Conservation (phyloP, 176 grass and related monocot genomes). For the Bolboschoenus planiculmis region DNA sequence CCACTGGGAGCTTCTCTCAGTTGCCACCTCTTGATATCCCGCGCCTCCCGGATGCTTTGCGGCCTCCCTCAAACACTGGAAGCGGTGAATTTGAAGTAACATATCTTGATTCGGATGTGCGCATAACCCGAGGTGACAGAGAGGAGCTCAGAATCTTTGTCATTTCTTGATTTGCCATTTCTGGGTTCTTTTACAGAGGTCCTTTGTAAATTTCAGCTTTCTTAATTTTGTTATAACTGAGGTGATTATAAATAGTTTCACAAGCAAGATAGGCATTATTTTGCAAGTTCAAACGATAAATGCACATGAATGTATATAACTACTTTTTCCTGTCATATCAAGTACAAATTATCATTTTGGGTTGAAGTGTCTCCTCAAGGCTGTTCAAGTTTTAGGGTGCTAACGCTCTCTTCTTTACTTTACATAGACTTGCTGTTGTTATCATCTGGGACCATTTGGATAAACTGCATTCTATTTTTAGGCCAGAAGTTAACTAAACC, state of each 20-base stretch:
- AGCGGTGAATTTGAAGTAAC: conserved; percentile 89
- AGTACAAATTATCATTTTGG: not conserved
- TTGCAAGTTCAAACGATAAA: not conserved
- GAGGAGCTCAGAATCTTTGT: conserved; percentile 91
- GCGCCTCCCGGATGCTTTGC: conserved; percentile 54
- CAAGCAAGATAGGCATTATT: not conserved
- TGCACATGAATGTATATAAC: not conserved
- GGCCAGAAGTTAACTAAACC: no score
- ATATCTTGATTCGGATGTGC: conserved; percentile 67
- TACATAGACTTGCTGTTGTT: not conserved
- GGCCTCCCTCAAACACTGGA: conserved; percentile 59
- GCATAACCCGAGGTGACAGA: conserved; percentile 71
- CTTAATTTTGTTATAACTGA: not conserved
- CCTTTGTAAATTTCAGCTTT: not conserved
- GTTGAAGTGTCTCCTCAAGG: not conserved
- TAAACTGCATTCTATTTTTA: not conserved
- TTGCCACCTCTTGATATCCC: conserved; percentile 81
- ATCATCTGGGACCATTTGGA: not conserved
- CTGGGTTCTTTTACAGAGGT: not conserved
- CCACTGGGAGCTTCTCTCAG: conserved; percentile 60
- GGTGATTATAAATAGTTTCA: not conserved
- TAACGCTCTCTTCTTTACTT: not conserved
- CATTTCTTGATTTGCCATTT: conserved; percentile 36
- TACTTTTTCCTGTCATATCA: not conserved
- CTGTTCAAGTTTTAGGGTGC: not conserved